phyloP scores from a whole-genome alignment of 192 early-diverging fungal species.

The Helicostylum pulchrum region DNA sequence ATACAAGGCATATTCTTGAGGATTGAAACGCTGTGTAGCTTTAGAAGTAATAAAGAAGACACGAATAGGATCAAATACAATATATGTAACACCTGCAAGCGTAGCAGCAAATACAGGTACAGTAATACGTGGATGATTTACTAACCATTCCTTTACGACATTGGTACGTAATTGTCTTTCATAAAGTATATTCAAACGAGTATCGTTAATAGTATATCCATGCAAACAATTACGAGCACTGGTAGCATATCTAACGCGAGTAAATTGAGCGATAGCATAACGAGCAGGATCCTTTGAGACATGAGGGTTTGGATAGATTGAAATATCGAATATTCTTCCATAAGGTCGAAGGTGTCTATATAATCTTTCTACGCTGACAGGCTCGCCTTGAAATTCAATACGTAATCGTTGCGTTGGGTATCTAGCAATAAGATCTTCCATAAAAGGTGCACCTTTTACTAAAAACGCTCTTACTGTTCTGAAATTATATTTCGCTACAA shows the following conservation, averaged over 20 bases:
- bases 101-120: constrained; percentile 76
- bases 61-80: constrained; percentile 89
- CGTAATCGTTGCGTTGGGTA: constrained; percentile 50
- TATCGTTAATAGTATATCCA: constrained; percentile 68
- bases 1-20: constrained; percentile 58
- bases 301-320: constrained; percentile 48
- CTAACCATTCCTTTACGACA: constrained; percentile 59
- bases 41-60: constrained; percentile 86
- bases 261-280: constrained; percentile 79
- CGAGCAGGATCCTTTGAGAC: constrained; percentile 72
- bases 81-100: constrained; percentile 74
- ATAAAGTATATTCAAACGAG: constrained; percentile 60
- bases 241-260: constrained; percentile 76
- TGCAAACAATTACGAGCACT: constrained; percentile 92
- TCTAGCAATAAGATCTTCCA: constrained; percentile 64
- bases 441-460: constrained; percentile 68
- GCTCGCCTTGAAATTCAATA: constrained; percentile 77
- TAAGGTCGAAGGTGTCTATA: constrained; percentile 74
- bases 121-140: constrained; percentile 72
- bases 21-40: constrained; percentile 75
- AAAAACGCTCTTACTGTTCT: constrained; percentile 58
- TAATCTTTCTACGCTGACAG: constrained; percentile 62
- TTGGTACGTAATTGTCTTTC: constrained; percentile 57
- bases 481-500: constrained; percentile 68
- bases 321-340: constrained; percentile 82